A percentile compares a stretch with the other conserved stretches of the same genome.
Evolutionary conservation across 805 yeast species (phyloP).

Genomic region (Saccharomycopsis synnaedendra): DNA sequence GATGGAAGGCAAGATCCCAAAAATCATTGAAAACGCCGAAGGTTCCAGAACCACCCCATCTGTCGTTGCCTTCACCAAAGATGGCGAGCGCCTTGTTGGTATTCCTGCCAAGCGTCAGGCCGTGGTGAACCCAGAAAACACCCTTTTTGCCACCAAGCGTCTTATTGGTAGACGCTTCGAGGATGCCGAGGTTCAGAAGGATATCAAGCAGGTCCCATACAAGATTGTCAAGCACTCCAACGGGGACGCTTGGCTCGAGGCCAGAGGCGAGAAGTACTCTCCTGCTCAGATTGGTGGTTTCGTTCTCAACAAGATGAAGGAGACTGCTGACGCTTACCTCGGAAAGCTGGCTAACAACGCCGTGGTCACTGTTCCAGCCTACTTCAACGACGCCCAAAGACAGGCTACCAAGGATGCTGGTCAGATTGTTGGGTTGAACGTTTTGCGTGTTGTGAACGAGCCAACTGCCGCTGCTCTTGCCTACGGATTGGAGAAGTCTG

Average conservation of each 20-base stretch:
- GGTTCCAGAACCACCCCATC: constrained; percentile 85
- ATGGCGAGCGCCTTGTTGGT: constrained; percentile 87
- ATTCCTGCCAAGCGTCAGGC: constrained; percentile 95
- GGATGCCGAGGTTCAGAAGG: constrained; percentile 85
- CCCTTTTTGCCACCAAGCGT: constrained; percentile 90
- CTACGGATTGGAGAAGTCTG: constrained; percentile 79
- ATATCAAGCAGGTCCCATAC: constrained; percentile 80
- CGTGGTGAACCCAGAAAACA: constrained; percentile 87
- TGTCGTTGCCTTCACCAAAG: constrained; percentile 87
- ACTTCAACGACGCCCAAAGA: constrained; percentile 85
- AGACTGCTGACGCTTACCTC: constrained; percentile 87
- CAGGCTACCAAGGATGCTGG: constrained; percentile 97
- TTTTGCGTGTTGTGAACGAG: constrained; percentile 80
- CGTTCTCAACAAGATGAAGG: constrained; percentile 92
- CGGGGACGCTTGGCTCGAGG: constrained; percentile 96
- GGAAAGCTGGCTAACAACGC: constrained; percentile 85
- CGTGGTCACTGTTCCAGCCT: constrained; percentile 84
- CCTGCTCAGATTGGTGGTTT: constrained; percentile 96
- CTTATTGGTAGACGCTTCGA: constrained; percentile 87
- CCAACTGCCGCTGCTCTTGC: constrained; percentile 94
- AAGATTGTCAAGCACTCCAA: constrained; percentile 80
- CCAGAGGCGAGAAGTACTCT: constrained; percentile 77
- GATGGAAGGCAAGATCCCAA: constrained; percentile 68
- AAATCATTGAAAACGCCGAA: constrained; percentile 68
- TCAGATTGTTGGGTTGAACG: constrained; percentile 90